Base-by-base conservation (phyloP, 352 stramenopile genomes). In the Phytophthora sansomeana region DNA sequence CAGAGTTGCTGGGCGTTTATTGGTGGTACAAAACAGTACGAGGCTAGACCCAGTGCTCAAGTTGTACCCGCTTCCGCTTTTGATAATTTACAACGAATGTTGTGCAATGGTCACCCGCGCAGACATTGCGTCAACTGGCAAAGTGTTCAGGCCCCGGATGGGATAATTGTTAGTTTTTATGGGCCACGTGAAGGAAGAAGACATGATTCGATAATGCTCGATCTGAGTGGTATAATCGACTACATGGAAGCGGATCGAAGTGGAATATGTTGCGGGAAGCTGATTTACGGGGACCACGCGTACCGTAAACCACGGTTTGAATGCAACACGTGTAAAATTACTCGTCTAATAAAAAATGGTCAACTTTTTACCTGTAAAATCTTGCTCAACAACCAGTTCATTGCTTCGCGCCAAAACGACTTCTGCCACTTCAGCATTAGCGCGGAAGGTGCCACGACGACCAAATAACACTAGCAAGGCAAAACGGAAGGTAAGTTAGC, bases 101-200 rank as follows among this genome's bases (percentile, higher is more conserved):
- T 61, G 5, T 53, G 42, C n/a, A 63, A 21, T 36, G 43, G 21
- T 5, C 53, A 61, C n/a, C 53, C 39, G 1, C 53, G 41, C 2
- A 19, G 16, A 13, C 43, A 63, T 33, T 63, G 43, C 6, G 29
- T 63, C 8, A 55, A 48, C 44, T 57, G 33, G 33, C 48, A 56
- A 33, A 56, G 33, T 44, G 21, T 56, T 0, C 48, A 56, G 14
- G 48, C n/a, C 35, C 48, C 48, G 4, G 48, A 56, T 21, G 48
- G 33, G 1, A 36, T 56, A 5, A 4, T 56, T n/a, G 32, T 46
- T 3, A 56, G 17, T 32, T 14, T 44, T 32, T 46, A 24, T 10
- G 32, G 30, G 9, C 48, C 48, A 7, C 30, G 46, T 6, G 49
- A 57, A 46, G 35, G 49, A 57, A 46, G 49, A 16, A 9, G 49